Conservation (phyloP, 1,139 yeast genomes). For the Suhomyces kunorum region DNA sequence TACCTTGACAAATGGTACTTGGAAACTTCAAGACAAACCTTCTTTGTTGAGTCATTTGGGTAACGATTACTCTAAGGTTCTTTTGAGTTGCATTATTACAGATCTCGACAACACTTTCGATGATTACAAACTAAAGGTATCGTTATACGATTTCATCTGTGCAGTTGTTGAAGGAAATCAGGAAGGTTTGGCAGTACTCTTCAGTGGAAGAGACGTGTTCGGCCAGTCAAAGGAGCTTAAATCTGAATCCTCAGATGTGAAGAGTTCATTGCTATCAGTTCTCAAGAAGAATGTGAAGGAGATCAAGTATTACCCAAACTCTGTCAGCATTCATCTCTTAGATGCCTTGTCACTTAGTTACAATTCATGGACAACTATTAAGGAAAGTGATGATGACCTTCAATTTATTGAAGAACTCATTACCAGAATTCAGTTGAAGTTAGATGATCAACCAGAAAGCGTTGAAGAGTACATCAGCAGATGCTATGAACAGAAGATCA, state of each 20-base stretch:
- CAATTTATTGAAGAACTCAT: constrained; percentile 56
- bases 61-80: constrained; percentile 55
- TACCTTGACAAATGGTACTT: constrained; percentile 59
- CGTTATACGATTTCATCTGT: constrained; percentile 71
- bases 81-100: constrained; percentile 57
- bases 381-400: constrained; percentile 46
- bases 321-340: constrained; percentile 57
- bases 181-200: constrained; percentile 79
- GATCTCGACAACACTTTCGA: constrained; percentile 66
- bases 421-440: constrained; percentile 33
- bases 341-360: constrained; percentile 68
- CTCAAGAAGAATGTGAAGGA: constrained; percentile 60
- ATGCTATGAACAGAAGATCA: constrained; percentile 58
- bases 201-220: constrained; percentile 68
- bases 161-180: constrained; percentile 76
- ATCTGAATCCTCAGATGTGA: constrained; percentile 17
- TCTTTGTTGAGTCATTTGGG: constrained; percentile 84
- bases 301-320: constrained; percentile 56
- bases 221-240: constrained; percentile 24
- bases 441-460: constrained; percentile 23
- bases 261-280: constrained; percentile 53
- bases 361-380: constrained; percentile 67
- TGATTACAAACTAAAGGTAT: constrained; percentile 54
- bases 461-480: constrained; percentile 37
- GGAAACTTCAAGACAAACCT: constrained; percentile 62